Percentiles rank a stretch among this genome's conserved stretches.
phyloP scores from a whole-genome alignment of 805 yeast genomes.

The Kazachstania psychrophila region DNA sequence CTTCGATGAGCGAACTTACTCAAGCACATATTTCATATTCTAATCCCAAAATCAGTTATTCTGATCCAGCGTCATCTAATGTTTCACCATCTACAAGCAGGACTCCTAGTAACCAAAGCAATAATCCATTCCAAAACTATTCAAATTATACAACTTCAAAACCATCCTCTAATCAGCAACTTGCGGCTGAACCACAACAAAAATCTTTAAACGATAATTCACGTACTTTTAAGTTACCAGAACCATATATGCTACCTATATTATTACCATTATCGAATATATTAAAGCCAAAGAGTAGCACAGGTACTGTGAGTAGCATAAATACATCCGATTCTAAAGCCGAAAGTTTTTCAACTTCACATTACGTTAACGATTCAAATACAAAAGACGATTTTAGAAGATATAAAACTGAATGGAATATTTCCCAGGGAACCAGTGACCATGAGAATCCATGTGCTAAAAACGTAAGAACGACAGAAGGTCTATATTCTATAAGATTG shows the following conservation, averaged over 20 bases:
- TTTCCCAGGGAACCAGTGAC: background rate
- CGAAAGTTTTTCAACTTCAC: conserved; percentile 3
- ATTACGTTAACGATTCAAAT: conserved; percentile 1
- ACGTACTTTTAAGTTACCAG: background rate
- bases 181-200: background rate
- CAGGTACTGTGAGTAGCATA: background rate
- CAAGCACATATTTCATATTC: no score
- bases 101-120: background rate
- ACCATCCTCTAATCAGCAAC: background rate
- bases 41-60: no score
- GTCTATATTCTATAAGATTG: conserved; percentile 43
- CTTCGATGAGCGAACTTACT: background rate
- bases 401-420: background rate
- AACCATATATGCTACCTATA: background rate
- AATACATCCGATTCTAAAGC: conserved; percentile 3
- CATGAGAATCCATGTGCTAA: background rate
- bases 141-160: background rate
- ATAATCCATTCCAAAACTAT: background rate
- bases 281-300: background rate
- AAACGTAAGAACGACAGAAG: conserved; percentile 9
- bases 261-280: background rate
- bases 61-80: background rate
- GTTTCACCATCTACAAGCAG: background rate
- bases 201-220: background rate
- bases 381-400: background rate